Evolutionary conservation across 1,284 basidiomycete genomes (phyloP), one percentile per base, ranked within the genome.

Genomic region (Fomes fomentarius): DNA sequence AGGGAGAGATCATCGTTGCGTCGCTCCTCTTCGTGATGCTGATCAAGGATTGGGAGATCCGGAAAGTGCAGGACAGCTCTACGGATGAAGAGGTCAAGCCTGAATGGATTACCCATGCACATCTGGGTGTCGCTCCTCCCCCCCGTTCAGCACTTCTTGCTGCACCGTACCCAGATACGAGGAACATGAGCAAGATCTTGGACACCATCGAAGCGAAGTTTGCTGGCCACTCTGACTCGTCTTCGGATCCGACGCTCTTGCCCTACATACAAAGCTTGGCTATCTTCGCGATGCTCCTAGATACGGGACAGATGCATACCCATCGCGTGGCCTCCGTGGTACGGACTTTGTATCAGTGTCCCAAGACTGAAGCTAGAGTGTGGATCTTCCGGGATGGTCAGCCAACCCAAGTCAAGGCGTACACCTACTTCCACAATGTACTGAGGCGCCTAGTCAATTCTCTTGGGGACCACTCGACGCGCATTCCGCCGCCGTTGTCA

Each of bases 1-100:
- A 92, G 46, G 87, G 89, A 25, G 89, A 92, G 63, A 83, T 92
- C 42, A 76, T 92, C 37, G 76, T 87, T 24, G 89, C 82, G 1
- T 83, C 85, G 1, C 71, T 92, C 22, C 71, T 91, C 7, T 88
- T 91, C 54, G 84, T 79, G 1, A 69, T 84, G 33, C 66, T 90
- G 17, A 71, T 89, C 35, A 82, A 85, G 58, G 86, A 89, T 38
- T 87, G 79, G 75, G 78, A 88, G 56, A 34, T 73, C 4, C 72
- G 70, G 21, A 48, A 56, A n/a, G 51, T 21, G 22, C 34, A 43
- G 31, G 46, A 54, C 3, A 17, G 33, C 15, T 46, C 26, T 7
- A n/a, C 34, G 24, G 52, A 46, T 19, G 39, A 31, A 10, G 25
- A 35, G 12, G n/a, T 14, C 31, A 38, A 24, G 25, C 42, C 46